These are phyloP conservation scores for Tuber brumale DNA, from an alignment of 495 filamentous ascomycete species.

Conservation along the genomic window DNA sequence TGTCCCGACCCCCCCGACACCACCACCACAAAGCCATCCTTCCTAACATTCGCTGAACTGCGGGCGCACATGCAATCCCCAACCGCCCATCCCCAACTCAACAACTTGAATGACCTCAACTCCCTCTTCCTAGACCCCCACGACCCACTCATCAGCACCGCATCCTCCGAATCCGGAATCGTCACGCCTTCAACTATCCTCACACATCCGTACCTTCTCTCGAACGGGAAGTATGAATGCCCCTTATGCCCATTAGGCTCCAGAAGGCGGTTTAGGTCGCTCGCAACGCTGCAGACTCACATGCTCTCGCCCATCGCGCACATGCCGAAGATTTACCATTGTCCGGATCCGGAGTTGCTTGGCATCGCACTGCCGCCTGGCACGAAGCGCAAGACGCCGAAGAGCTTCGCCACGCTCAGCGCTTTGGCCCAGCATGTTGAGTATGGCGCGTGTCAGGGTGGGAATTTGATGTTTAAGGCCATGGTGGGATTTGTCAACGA, in stretches of 20 bases:
- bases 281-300: constrained; percentile 10
- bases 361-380: background rate
- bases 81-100: background rate
- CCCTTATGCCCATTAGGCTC: constrained; percentile 14
- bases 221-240: constrained; percentile 9
- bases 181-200: constrained; percentile 13
- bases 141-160: background rate
- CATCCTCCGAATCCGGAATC: constrained; percentile 16
- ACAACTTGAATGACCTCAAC: background rate
- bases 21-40: background rate
- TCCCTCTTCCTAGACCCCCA: background rate
- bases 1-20: background rate
- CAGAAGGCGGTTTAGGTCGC: background rate
- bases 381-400: constrained; percentile 5
- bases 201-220: constrained; percentile 5
- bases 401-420: constrained; percentile 23
- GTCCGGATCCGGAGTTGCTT: constrained; percentile 5
- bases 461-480: constrained; percentile 18
- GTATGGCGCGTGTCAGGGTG: constrained; percentile 25
- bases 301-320: constrained; percentile 17
- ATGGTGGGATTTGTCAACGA: constrained; percentile 27
- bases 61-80: background rate
- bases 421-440: constrained; percentile 29
- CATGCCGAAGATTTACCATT: constrained; percentile 29
- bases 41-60: background rate